Percentiles rank a stretch among this genome's conserved stretches.
These are phyloP conservation scores for Rubia balearica DNA, from an alignment of 305 asterid genomes.

Conservation along the genomic window DNA sequence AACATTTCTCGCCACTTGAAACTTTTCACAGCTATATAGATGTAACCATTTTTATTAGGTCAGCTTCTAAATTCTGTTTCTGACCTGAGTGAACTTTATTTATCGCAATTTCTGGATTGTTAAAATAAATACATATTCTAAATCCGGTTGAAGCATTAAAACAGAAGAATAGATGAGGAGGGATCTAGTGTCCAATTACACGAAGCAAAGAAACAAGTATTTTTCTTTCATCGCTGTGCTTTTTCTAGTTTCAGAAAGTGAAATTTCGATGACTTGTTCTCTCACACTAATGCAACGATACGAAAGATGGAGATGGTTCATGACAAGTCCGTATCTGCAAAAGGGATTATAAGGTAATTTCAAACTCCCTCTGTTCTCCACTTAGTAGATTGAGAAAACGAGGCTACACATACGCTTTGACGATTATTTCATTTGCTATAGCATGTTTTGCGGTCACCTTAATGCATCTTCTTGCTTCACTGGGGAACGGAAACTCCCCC, in stretches of 20 bases:
- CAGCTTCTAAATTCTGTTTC: background rate
- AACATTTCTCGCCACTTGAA: background rate
- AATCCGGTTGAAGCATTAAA: background rate
- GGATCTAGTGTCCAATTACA: background rate
- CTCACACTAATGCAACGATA: slow-evolving; percentile 58
- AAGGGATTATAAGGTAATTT: slow-evolving; percentile 52
- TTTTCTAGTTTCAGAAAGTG: background rate
- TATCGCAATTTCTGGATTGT: background rate
- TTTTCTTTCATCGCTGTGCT: background rate
- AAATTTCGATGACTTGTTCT: background rate
- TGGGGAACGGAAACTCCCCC: background rate
- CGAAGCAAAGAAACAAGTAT: background rate
- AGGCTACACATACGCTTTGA: background rate
- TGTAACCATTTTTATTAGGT: no score
- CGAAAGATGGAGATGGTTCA: slow-evolving; percentile 52
- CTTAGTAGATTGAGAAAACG: background rate
- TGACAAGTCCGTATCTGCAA: slow-evolving; percentile 44
- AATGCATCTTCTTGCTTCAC: background rate
- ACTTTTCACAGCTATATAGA: background rate
- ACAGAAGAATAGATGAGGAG: background rate
- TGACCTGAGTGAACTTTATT: background rate
- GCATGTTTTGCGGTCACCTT: background rate
- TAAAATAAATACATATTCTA: background rate
- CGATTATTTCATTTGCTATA: background rate
- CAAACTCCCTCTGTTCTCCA: slow-evolving; percentile 1